Evolutionary conservation across 1,284 basidiomycete species (phyloP).

Genomic region (Cutaneotrichosporon curvatum): DNA sequence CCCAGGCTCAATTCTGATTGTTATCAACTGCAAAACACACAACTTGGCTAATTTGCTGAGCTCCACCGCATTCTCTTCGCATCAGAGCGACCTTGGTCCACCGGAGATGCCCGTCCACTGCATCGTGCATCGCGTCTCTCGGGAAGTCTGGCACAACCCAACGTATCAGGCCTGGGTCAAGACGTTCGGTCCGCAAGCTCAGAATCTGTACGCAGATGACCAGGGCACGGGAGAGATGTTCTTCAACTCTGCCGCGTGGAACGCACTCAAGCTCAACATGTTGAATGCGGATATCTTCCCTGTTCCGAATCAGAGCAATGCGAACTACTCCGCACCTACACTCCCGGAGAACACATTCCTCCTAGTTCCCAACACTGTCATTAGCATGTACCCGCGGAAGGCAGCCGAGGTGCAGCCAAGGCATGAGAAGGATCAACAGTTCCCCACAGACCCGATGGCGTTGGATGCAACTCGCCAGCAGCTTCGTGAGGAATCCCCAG

Average conservation of each 20-base stretch:
- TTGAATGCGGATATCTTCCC: conserved; percentile 70
- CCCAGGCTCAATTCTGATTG: conserved; percentile 33
- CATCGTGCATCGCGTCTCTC: conserved; percentile 62
- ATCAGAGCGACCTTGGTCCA: conserved; percentile 20
- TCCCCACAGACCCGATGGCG: conserved; percentile 21
- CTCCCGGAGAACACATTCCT: conserved; percentile 51
- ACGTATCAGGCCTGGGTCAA: conserved; percentile 67
- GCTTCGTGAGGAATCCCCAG: conserved; percentile 14
- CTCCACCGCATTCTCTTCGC: conserved; percentile 51
- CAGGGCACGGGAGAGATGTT: conserved; percentile 61
- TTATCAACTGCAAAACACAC: conserved; percentile 33
- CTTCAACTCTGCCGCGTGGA: conserved; percentile 66
- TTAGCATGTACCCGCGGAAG: conserved; percentile 29
- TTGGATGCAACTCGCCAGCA: conserved; percentile 15
- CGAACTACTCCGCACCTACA: background rate
- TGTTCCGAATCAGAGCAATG: conserved; percentile 54
- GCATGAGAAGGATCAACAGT: conserved; percentile 25
- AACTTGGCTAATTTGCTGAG: conserved; percentile 45
- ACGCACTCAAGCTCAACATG: conserved; percentile 63
- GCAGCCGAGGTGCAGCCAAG: conserved; percentile 9
- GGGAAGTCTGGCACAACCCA: conserved; percentile 60
- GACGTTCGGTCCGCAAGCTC: conserved; percentile 54
- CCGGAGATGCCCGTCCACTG: conserved; percentile 48
- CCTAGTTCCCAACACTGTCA: conserved; percentile 41
- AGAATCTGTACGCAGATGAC: conserved; percentile 64